phyloP scores from a whole-genome alignment of 352 stramenopile genomes.

The Phytophthora hybrid region DNA sequence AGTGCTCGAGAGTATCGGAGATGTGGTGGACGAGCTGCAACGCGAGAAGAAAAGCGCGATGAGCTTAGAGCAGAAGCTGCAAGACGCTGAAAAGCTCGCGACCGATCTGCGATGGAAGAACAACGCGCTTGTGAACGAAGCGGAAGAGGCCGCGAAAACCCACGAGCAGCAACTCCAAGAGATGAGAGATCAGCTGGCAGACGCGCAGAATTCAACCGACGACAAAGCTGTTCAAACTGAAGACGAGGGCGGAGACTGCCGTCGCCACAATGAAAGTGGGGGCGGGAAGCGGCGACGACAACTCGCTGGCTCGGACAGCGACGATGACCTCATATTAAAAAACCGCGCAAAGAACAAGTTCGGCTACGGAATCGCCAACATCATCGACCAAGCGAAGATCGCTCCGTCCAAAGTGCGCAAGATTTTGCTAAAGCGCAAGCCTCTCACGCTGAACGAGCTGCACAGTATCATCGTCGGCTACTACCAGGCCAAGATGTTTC shows the following conservation, averaged over 20 bases:
- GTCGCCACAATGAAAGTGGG: slow-evolving; percentile 21
- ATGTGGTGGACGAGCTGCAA: slow-evolving; percentile 65
- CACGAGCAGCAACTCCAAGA: slow-evolving; percentile 50
- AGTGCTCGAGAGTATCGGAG: slow-evolving; percentile 58
- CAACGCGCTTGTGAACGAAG: slow-evolving; percentile 59
- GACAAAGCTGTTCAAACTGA: slow-evolving; percentile 66
- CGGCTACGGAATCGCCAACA: slow-evolving; percentile 74
- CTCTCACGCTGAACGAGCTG: slow-evolving; percentile 75
- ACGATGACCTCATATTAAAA: slow-evolving; percentile 66
- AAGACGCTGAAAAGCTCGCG: slow-evolving; percentile 57
- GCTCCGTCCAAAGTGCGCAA: slow-evolving; percentile 76
- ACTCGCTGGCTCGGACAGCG: slow-evolving; percentile 30
- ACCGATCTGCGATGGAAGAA: slow-evolving; percentile 64
- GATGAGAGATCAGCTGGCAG: slow-evolving; percentile 48
- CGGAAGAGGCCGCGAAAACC: slow-evolving; percentile 39
- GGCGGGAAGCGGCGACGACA: slow-evolving; percentile 39
- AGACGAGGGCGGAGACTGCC: slow-evolving; percentile 38
- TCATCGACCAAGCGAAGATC: slow-evolving; percentile 82
- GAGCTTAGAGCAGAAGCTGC: slow-evolving; percentile 49
- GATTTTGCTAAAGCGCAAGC: slow-evolving; percentile 78
- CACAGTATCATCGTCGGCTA: slow-evolving; percentile 80
- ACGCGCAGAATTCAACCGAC: slow-evolving; percentile 28
- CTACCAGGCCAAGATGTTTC: slow-evolving; percentile 86
- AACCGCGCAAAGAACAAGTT: slow-evolving; percentile 72
- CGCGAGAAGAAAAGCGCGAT: slow-evolving; percentile 39